Percentiles rank a stretch among this genome's conserved stretches.
Evolutionary conservation across 1,284 basidiomycete species (phyloP).

Genomic region (Austroboletus novae-zelandiae): DNA sequence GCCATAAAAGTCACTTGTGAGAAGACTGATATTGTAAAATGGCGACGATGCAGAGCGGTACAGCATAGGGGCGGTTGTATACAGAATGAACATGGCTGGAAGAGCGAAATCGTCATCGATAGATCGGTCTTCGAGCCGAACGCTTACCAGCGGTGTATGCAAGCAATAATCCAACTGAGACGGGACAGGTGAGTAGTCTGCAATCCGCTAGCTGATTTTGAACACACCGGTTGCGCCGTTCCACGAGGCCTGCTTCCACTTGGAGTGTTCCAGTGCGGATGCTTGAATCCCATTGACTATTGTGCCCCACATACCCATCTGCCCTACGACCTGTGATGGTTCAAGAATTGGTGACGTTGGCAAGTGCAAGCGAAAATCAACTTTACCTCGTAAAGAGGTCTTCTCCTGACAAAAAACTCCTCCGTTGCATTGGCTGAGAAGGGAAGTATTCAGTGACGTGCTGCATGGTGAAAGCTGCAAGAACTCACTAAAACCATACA

Average conservation of each 20-base stretch:
- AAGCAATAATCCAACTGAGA: slow-evolving; percentile 64
- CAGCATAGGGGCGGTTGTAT: slow-evolving; percentile 80
- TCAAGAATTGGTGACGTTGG: not conserved
- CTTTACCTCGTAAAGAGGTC: slow-evolving; percentile 72
- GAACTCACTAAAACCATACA: slow-evolving; percentile 78
- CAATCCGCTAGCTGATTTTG: not conserved
- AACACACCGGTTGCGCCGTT: slow-evolving; percentile 61
- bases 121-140: not conserved
- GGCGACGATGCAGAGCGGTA: slow-evolving; percentile 82
- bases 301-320: slow-evolving; percentile 80
- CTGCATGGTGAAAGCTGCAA: not conserved
- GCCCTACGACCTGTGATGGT: slow-evolving; percentile 62
- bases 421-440: slow-evolving; percentile 77
- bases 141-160: slow-evolving; percentile 63
- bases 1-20: slow-evolving; percentile 84
- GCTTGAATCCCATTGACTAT: slow-evolving; percentile 79
- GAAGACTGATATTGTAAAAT: slow-evolving; percentile 79
- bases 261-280: slow-evolving; percentile 68
- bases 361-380: not conserved
- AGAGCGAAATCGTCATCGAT: slow-evolving; percentile 12
- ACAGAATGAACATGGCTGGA: slow-evolving; percentile 76
- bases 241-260: slow-evolving; percentile 67
- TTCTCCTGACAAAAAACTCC: slow-evolving; percentile 78
- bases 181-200: slow-evolving; percentile 1
- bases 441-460: not conserved